Conservation (phyloP, 2,329 filamentous ascomycete species). For the Aspergillus tamarii region DNA sequence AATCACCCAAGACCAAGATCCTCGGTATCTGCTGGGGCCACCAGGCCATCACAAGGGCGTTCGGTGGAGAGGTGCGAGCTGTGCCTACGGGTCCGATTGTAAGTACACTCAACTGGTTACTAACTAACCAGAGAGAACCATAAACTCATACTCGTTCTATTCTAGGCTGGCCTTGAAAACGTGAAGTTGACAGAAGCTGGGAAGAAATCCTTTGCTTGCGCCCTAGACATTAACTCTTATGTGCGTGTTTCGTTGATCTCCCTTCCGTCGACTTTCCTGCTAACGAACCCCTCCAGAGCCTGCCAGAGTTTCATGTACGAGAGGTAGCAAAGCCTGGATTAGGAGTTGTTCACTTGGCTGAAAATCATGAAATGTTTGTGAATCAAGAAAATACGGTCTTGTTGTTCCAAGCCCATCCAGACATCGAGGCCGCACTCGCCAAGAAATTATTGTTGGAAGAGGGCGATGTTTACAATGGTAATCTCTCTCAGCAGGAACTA, state of each 20-base stretch:
- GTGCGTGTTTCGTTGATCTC: too few relatives aligned
- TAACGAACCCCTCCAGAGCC: constrained; percentile 20
- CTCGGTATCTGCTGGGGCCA: constrained; percentile 51
- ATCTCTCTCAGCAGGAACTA: not conserved
- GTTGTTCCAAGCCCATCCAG: constrained; percentile 52
- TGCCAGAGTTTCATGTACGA: constrained; percentile 49
- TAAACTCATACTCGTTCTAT: too few relatives aligned
- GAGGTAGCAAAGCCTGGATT: constrained; percentile 39
- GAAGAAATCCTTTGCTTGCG: constrained; percentile 39
- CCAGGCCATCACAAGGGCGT: constrained; percentile 44
- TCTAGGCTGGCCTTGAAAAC: constrained; percentile 35
- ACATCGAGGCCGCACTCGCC: constrained; percentile 45
- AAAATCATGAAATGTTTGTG: constrained; percentile 44
- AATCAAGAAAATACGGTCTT: constrained; percentile 45
- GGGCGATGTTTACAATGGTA: constrained; percentile 16
- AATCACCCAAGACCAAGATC: constrained; percentile 37
- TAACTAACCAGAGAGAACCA: constrained; percentile 15
- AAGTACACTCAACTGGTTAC: not conserved
- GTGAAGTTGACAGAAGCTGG: constrained; percentile 44
- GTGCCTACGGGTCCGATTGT: constrained; percentile 31
- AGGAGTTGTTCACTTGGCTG: constrained; percentile 41
- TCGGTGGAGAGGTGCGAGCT: constrained; percentile 40
- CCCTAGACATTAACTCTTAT: not conserved
- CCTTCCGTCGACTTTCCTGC: not conserved
- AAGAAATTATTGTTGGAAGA: constrained; percentile 39